Base-by-base conservation (phyloP, 2,329 filamentous ascomycete species). In the Stachybotrys elegans region DNA sequence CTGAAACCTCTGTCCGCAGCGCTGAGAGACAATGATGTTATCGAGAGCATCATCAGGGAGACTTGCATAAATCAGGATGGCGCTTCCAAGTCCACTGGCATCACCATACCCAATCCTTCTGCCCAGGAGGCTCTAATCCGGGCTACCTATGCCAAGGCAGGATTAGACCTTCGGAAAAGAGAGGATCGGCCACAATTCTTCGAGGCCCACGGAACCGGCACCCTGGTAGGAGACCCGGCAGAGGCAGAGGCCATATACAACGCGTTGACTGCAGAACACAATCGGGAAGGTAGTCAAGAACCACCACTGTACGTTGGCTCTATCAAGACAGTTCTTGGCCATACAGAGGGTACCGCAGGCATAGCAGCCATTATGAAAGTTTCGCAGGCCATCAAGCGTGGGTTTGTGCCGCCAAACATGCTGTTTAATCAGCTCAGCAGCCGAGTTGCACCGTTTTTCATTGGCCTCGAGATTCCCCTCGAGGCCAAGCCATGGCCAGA, bases 151-250 rank as follows among this genome's bases (percentile, higher is more conserved):
- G 40, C 45, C 2, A 54, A 54, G 27, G 65, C 67, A 11, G 66
- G 67, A 2, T 54, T 73, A 6, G 59, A 69, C 44, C 48, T 57
- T 3, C 43, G 43, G 5, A 51, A 50, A 20, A 34, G 31, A n/a
- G 55, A 62, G 8, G 54, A 61, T n/a, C 57, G 66, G 5, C 57
- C 51, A 6, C 68, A 71, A 42, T 72, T 63, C 48, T 69, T 72
- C n/a, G 68, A 73, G 43, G 65, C 65, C 3, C 70, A 73, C 46
- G 69, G 54, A 2, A 73, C 71, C 4, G 70, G 69, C 3, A 62
- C 59, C 1, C 50, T 50, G 8, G 52, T 53, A 4, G 77, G 76
- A 11, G 76, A 80, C 45, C 73, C 75, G 1, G 65, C 70, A 13
- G 75, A 62, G 32, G 53, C 56, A 1, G 43, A 51, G 25, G 57